Conservation (phyloP, 2,329 filamentous ascomycete species). For the Fusarium bulbicola region DNA sequence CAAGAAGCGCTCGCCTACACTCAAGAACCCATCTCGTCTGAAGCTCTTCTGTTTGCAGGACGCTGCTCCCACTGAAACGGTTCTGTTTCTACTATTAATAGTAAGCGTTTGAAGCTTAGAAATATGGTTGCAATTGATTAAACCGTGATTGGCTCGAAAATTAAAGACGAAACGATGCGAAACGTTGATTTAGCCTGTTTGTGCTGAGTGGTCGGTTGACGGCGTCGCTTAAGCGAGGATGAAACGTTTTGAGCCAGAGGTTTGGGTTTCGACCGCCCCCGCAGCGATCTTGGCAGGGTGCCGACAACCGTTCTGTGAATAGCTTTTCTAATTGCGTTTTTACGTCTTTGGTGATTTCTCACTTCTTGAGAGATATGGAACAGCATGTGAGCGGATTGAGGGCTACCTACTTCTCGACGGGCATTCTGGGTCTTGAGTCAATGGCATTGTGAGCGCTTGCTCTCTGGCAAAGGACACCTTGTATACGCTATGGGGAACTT, state of each 20-base stretch:
- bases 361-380: no score
- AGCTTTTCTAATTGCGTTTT: neutral
- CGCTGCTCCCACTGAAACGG: neutral
- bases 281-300: neutral
- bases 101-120: neutral
- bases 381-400: fast-evolving
- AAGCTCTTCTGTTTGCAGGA: neutral
- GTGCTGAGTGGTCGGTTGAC: no score
- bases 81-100: conserved; percentile 13
- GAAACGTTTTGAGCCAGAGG: neutral
- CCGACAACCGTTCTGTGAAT: neutral
- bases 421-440: no score
- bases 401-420: neutral
- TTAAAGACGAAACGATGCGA: neutral
- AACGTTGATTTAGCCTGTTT: neutral
- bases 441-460: neutral
- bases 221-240: neutral
- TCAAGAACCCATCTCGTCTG: neutral
- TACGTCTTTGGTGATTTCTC: fast-evolving
- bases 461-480: fast-evolving
- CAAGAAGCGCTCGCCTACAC: neutral
- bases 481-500: fast-evolving
- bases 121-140: neutral
- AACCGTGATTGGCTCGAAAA: neutral
- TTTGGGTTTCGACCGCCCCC: neutral